Evolutionary conservation across 306 rosid genomes (phyloP).

Genomic region (Betula pendula): DNA sequence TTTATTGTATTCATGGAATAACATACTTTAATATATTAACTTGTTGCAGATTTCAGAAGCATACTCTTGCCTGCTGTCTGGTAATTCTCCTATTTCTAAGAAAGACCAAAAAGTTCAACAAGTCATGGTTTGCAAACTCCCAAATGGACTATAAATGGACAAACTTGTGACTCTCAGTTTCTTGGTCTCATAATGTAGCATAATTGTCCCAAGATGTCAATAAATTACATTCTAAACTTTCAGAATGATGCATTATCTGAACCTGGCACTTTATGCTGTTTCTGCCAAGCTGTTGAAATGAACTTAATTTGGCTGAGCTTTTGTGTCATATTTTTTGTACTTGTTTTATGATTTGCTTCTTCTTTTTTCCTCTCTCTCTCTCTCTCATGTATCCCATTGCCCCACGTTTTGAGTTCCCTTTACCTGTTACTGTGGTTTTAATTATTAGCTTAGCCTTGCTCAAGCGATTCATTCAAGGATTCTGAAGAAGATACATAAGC

Average conservation of each 20-base stretch:
- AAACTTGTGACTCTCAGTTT: background rate
- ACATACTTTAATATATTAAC: conserved; percentile 25
- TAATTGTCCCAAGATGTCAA: background rate
- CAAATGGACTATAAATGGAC: conserved; percentile 15
- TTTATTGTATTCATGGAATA: conserved; percentile 9
- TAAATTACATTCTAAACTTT: background rate
- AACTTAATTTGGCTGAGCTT: background rate
- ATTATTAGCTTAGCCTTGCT: background rate
- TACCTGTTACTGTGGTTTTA: background rate
- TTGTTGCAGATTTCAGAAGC: conserved; percentile 77
- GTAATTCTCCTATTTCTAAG: conserved; percentile 38
- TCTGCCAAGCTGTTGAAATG: background rate
- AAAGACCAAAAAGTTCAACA: background rate
- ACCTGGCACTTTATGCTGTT: conserved; percentile 2
- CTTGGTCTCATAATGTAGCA: background rate
- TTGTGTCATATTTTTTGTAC: background rate
- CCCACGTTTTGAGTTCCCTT: background rate
- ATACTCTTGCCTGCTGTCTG: conserved; percentile 54
- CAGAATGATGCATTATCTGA: background rate
- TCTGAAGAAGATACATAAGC: conserved; percentile 1
- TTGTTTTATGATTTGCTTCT: background rate
- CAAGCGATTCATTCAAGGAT: background rate
- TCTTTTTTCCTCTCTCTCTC: background rate
- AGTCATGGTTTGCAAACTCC: conserved; percentile 20
- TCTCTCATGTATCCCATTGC: background rate